These are phyloP conservation scores for Poterioochromonas sp. DNA, from an alignment of 352 stramenopile species.

Conservation along the genomic window DNA sequence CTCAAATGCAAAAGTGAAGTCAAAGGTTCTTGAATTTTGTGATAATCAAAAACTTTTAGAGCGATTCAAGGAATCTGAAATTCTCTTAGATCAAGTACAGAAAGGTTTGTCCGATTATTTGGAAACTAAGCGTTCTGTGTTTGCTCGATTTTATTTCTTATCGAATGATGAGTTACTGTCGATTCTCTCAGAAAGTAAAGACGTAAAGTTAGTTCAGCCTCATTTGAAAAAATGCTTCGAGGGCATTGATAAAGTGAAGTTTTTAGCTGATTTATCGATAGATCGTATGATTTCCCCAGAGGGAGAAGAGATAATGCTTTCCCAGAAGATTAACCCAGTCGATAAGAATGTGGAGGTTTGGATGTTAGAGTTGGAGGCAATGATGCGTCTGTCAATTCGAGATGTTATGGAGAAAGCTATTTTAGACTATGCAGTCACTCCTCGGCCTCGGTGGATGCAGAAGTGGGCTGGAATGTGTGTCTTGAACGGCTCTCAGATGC, in stretches of 20 bases:
- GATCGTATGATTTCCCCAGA: conserved; percentile 81
- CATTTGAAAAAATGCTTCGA: conserved; percentile 89
- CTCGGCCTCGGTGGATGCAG: conserved; percentile 78
- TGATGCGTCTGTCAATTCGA: conserved; percentile 77
- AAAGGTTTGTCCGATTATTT: conserved; percentile 80
- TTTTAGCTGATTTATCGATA: conserved; percentile 68
- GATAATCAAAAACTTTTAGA: conserved; percentile 82
- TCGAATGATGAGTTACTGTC: conserved; percentile 84
- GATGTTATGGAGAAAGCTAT: conserved; percentile 73
- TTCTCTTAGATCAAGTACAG: conserved; percentile 81
- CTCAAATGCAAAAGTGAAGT: conserved; percentile 66
- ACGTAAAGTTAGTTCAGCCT: conserved; percentile 78
- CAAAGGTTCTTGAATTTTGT: conserved; percentile 72
- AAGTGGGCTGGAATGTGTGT: conserved; percentile 82
- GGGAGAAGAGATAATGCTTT: conserved; percentile 69
- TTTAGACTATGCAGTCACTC: conserved; percentile 67
- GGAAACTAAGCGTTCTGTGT: conserved; percentile 77
- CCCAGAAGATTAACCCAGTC: conserved; percentile 69
- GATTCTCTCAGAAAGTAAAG: conserved; percentile 81
- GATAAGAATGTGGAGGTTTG: conserved; percentile 81
- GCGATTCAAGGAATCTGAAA: conserved; percentile 75
- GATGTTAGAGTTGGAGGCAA: conserved; percentile 84
- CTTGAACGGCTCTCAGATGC: conserved; percentile 80
- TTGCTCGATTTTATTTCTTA: conserved; percentile 83
- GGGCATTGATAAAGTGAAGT: conserved; percentile 72